These are phyloP conservation scores for Basipetospora chlamydospora DNA, from an alignment of 2,329 filamentous ascomycete genomes.

Conservation along the genomic window DNA sequence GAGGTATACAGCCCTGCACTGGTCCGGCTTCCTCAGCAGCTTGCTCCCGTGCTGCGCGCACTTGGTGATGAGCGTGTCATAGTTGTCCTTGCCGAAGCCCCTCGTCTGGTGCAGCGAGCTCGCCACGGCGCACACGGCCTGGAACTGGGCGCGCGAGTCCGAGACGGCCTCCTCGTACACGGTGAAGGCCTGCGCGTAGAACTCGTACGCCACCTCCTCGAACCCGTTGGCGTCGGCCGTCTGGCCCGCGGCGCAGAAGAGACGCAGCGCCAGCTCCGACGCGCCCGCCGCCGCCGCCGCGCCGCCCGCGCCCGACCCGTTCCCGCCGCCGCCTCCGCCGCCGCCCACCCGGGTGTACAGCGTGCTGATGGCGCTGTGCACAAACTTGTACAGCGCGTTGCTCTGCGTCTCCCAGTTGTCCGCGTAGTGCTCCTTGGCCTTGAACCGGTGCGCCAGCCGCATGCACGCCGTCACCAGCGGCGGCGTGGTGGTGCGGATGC, in stretches of 20 bases:
- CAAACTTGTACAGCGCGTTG: conserved; percentile 84
- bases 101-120: conserved; percentile 77
- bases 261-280: conserved; percentile 73
- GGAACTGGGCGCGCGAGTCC: conserved; percentile 92
- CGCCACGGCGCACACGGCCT: conserved; percentile 89
- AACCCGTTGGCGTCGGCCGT: conserved; percentile 83
- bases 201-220: conserved; percentile 95
- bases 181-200: conserved; percentile 95
- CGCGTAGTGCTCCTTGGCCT: conserved; percentile 72
- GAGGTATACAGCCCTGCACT: conserved; percentile 90
- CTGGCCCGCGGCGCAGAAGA: conserved; percentile 87
- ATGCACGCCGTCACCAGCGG: conserved; percentile 81
- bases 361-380: conserved; percentile 75
- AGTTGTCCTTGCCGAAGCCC: conserved; percentile 92
- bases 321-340: too few relatives aligned
- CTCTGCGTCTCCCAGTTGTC: conserved; percentile 49
- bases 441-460: conserved; percentile 78
- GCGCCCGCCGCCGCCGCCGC: too few relatives aligned
- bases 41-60: conserved; percentile 94
- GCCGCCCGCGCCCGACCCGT: too few relatives aligned
- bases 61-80: conserved; percentile 96
- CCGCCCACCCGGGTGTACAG: conserved; percentile 74
- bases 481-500: conserved; percentile 89
- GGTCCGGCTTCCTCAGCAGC: conserved; percentile 90
- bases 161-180: conserved; percentile 95